These are phyloP conservation scores for Pseudogymnoascus sp. DNA, from an alignment of 2,329 filamentous ascomycete genomes.

Conservation along the genomic window DNA sequence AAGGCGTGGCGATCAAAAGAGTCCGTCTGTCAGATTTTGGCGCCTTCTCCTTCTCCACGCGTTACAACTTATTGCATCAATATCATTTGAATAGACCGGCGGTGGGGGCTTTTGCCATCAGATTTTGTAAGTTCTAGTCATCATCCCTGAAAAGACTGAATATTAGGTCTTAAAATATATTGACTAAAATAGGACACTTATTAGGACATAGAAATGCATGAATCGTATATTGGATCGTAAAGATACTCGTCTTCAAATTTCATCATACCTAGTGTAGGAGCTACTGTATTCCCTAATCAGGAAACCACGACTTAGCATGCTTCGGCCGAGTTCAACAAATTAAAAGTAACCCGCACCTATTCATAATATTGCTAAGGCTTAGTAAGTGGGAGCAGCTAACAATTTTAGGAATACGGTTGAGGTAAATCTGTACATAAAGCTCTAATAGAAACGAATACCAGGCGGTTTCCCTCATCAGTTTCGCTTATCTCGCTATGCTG, in stretches of 20 bases:
- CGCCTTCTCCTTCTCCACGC: too few species aligned
- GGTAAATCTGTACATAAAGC: background rate
- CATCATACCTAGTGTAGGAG: background rate
- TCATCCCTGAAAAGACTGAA: too few species aligned
- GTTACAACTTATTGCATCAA: too few species aligned
- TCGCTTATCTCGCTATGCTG: background rate
- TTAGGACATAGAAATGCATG: background rate
- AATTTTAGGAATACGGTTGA: background rate
- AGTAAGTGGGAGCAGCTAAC: background rate
- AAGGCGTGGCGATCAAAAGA: too few species aligned
- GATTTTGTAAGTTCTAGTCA: too few species aligned
- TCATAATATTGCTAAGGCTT: background rate
- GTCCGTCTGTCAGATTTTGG: too few species aligned
- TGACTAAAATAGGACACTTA: background rate
- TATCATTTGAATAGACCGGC: too few species aligned
- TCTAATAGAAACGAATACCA: background rate
- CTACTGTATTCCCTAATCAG: background rate
- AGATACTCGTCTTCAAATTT: background rate
- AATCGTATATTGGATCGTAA: background rate
- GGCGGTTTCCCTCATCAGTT: background rate
- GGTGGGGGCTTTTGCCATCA: too few species aligned
- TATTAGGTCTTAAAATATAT: too few species aligned
- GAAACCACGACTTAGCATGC: background rate
- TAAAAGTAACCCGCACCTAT: background rate
- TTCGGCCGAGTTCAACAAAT: background rate